Evolutionary conservation across 352 stramenopile species (phyloP).

Genomic region (Peronospora tabacina): DNA sequence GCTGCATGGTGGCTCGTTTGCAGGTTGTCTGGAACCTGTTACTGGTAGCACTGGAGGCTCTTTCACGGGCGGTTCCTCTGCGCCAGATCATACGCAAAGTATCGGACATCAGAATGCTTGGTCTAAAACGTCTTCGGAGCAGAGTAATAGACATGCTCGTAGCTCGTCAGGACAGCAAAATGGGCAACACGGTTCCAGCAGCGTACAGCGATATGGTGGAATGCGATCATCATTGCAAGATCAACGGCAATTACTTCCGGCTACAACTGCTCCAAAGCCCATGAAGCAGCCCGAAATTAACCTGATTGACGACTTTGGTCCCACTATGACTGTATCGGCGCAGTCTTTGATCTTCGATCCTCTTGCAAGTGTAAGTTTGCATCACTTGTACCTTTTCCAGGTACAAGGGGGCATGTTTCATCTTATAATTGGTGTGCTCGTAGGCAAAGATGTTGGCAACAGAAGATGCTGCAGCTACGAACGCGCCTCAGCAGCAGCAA

Average conservation of each 20-base stretch:
- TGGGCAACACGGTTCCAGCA: constrained; percentile 14
- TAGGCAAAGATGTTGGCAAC: constrained; percentile 27
- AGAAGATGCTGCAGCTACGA: constrained; percentile 7
- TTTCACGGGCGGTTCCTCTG: constrained; percentile 14
- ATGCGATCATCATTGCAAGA: constrained; percentile 27
- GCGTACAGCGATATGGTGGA: constrained; percentile 14
- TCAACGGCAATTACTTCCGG: constrained; percentile 13
- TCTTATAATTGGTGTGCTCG: constrained; percentile 7
- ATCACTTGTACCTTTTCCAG: background rate
- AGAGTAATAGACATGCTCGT: constrained; percentile 22
- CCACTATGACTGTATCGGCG: constrained; percentile 50
- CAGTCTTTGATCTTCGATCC: constrained; percentile 73
- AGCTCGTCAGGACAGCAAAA: constrained; percentile 27
- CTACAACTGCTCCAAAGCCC: constrained; percentile 20
- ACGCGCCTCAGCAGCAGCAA: constrained; percentile 9
- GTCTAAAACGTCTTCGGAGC: constrained; percentile 12
- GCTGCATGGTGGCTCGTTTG: constrained; percentile 19
- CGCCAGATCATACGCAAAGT: constrained; percentile 23
- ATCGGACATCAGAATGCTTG: constrained; percentile 18
- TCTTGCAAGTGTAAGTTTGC: constrained; percentile 41
- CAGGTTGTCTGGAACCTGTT: constrained; percentile 23
- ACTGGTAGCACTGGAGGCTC: constrained; percentile 15
- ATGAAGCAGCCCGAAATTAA: constrained; percentile 66
- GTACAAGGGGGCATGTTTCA: constrained; percentile 2
- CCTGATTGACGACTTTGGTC: constrained; percentile 63